phyloP scores from a whole-genome alignment of 768 basidiomycete species.

The Chalciporus piperatus region DNA sequence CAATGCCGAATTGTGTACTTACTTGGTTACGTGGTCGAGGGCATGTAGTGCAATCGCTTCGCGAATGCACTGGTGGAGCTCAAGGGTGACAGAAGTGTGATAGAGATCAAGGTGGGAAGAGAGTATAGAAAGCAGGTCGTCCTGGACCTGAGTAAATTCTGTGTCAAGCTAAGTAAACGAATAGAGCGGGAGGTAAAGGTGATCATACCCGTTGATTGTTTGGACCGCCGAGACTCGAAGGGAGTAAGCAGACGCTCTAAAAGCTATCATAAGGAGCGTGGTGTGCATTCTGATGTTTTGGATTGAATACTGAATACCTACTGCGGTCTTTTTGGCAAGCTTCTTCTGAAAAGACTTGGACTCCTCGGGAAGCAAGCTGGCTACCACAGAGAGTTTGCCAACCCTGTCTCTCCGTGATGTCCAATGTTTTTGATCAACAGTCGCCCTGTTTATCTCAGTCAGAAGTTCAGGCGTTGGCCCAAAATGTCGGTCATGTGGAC shows the following conservation, averaged over 20 bases:
- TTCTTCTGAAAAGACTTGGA: constrained; percentile 30
- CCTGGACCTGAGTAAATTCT: constrained; percentile 58
- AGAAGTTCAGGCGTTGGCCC: constrained; percentile 55
- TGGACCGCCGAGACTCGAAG: constrained; percentile 53
- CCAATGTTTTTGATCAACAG: constrained; percentile 62
- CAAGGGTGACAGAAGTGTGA: constrained; percentile 61
- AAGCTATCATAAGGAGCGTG: constrained; percentile 39
- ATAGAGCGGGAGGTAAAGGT: neutral
- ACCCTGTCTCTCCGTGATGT: constrained; percentile 42
- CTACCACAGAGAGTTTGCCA: constrained; percentile 53
- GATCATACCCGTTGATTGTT: constrained; percentile 49
- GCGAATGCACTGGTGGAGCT: constrained; percentile 58
- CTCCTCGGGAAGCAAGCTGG: constrained; percentile 44
- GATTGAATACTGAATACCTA: constrained; percentile 12
- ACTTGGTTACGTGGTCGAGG: constrained; percentile 91
- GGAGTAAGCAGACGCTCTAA: constrained; percentile 53
- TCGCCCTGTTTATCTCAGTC: constrained; percentile 45
- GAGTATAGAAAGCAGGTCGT: constrained; percentile 63
- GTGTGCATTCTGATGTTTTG: neutral
- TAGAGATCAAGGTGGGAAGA: constrained; percentile 77
- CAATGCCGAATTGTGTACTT: neutral
- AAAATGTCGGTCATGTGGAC: constrained; percentile 74
- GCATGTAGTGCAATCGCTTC: constrained; percentile 77
- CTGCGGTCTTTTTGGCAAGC: constrained; percentile 22
- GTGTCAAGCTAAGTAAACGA: constrained; percentile 5